phyloP scores from a whole-genome alignment of 2,329 filamentous ascomycete species.

The Colletotrichum sp. region DNA sequence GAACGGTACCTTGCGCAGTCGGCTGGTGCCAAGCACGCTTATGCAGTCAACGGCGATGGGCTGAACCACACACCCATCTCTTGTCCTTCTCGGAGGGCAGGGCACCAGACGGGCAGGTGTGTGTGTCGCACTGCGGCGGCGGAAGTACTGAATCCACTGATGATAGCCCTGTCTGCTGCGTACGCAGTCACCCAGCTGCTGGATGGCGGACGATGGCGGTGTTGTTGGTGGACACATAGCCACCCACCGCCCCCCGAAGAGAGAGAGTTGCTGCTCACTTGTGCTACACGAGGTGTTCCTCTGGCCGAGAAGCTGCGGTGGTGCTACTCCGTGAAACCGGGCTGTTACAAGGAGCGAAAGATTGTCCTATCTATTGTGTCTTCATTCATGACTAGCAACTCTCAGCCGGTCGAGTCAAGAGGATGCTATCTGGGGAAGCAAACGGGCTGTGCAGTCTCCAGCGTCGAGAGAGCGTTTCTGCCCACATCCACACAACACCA shows the following conservation, averaged over 20 bases:
- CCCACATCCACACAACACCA: not conserved
- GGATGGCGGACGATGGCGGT: not conserved
- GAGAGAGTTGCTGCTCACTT: not conserved
- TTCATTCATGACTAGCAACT: conserved; percentile 5
- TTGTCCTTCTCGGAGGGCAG: not conserved
- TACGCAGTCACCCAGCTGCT: not conserved
- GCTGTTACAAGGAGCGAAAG: not conserved
- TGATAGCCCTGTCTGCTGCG: not conserved
- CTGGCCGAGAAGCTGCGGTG: not conserved
- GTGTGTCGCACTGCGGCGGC: not conserved
- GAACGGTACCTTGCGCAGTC: not conserved
- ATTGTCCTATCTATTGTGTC: not conserved
- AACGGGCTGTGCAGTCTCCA: conserved; percentile 1
- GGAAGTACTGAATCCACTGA: not conserved
- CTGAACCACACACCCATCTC: not conserved
- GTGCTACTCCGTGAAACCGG: conserved; percentile 8
- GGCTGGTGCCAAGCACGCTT: not conserved
- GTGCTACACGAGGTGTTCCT: not conserved
- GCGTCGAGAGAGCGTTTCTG: not conserved
- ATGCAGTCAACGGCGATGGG: not conserved
- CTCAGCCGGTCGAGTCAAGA: not conserved
- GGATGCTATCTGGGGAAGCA: not conserved
- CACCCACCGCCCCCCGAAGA: not conserved
- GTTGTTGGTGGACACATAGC: not conserved
- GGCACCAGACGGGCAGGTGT: conserved; percentile 7